phyloP scores from a whole-genome alignment of 768 basidiomycete genomes.

The Russula compacta region DNA sequence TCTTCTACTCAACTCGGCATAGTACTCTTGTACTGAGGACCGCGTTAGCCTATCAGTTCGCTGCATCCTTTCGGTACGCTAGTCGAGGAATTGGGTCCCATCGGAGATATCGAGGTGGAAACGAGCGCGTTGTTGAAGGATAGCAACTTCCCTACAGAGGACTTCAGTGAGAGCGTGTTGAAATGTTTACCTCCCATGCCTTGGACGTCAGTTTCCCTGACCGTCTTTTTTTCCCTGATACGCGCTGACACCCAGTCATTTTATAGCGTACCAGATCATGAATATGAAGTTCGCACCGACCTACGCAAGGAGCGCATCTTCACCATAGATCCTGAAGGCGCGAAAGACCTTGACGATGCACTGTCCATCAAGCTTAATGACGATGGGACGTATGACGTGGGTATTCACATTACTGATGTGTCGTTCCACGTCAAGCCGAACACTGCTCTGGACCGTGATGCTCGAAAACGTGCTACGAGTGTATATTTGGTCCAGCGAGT shows the following conservation, averaged over 20 bases:
- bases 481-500: constrained; percentile 95
- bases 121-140: constrained; percentile 96
- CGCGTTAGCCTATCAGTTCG: constrained; percentile 74
- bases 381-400: constrained; percentile 87
- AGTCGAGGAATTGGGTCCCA: constrained; percentile 95
- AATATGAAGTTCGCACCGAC: constrained; percentile 83
- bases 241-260: constrained; percentile 15
- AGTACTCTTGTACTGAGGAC: constrained; percentile 20
- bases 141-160: constrained; percentile 97
- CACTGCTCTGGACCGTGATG: constrained; percentile 96
- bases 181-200: constrained; percentile 96
- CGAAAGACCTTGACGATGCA: constrained; percentile 94
- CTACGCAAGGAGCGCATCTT: constrained; percentile 79
- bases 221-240: not conserved
- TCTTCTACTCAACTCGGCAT: not conserved
- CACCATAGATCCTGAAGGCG: constrained; percentile 84
- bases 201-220: constrained; percentile 62
- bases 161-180: constrained; percentile 89
- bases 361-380: constrained; percentile 82
- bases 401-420: constrained; percentile 95
- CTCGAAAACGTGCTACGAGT: constrained; percentile 91
- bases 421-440: constrained; percentile 92
- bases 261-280: constrained; percentile 75
- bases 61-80: constrained; percentile 98
- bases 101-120: constrained; percentile 98